Base-by-base conservation (phyloP, 1,284 basidiomycete species). In the Papiliotrema flavescens region DNA sequence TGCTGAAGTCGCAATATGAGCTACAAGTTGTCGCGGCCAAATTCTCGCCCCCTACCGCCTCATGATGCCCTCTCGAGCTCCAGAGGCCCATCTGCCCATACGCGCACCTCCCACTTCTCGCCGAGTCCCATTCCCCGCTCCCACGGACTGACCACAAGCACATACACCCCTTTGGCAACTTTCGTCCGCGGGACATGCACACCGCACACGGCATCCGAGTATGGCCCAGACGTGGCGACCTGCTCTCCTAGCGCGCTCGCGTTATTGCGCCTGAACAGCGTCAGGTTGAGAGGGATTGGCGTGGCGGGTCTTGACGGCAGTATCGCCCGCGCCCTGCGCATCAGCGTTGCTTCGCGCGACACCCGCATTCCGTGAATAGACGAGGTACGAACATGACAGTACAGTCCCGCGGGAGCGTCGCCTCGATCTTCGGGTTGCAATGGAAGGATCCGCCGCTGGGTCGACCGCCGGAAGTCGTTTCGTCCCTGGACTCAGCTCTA, bases 61-160 rank as follows among this genome's bases (percentile, higher is more conserved):
- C 40, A 54, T 47, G 47, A 20, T 19, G 36, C 40, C 37, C 53
- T 17, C 51, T 63, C 62, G 0, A 45, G 66, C 51, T 73, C 88
- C 26, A 64, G 53, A 19, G 61, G 39, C 20, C 47, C 48, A 50
- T 68, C 61, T n/a, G 55, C 51, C 67, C 67, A 88, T 13, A 88
- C 74, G 13, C 85, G 73, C 53, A 92, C 60, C 62, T 80, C 80
- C 69, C 89, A 92, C 11, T 73, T 37, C 20, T 49, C 42, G 14
- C 51, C 78, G 1, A 78, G 79, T 22, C 80, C 77, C 8, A 84
- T 75, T 2, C 83, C 85, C 1, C 82, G 79, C 40, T 81, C 80
- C 68, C 85, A 89, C 1, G 87, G 88, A 13, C 87, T 89, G 1
- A 87, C 86, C 1, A 92, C 80, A 17, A 86, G 72, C 59, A 84